These are phyloP conservation scores for Solanum appendiculatum DNA, from an alignment of 257 asterid species.

Conservation along the genomic window DNA sequence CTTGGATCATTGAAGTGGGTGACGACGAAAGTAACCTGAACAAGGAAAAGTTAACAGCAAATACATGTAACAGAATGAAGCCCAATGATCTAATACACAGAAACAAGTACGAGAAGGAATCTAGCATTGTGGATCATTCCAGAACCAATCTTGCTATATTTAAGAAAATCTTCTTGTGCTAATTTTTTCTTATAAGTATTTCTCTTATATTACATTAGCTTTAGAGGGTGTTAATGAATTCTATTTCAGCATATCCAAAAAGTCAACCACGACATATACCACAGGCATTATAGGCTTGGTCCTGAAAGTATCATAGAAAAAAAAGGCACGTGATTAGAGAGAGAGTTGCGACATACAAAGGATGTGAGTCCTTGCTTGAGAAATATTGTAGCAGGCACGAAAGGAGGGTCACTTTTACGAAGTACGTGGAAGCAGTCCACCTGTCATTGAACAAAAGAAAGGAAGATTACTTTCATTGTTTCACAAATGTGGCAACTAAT, in stretches of 20 bases:
- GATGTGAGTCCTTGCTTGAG: constrained; percentile 86
- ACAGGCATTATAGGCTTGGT: background rate
- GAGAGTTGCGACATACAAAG: constrained; percentile 45
- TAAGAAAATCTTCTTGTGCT: background rate
- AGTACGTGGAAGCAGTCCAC: constrained; percentile 92
- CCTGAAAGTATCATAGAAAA: background rate
- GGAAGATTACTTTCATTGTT: background rate
- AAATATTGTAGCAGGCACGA: constrained; percentile 69
- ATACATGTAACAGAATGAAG: background rate
- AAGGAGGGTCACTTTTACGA: constrained; percentile 94
- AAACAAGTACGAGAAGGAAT: background rate
- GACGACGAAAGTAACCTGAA: constrained; percentile 77
- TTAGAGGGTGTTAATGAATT: background rate
- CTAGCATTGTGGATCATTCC: background rate
- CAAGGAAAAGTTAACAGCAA: background rate
- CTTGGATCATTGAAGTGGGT: constrained; percentile 89
- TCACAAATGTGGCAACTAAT: background rate
- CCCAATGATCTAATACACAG: background rate
- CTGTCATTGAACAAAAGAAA: constrained; percentile 29
- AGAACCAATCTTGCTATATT: background rate
- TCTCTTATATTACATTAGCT: background rate
- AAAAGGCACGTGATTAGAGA: background rate
- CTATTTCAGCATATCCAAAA: background rate
- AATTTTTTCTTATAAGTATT: background rate
- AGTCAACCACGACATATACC: background rate